Base-by-base conservation (phyloP, 1,284 basidiomycete genomes). In the Ganoderma sp. region DNA sequence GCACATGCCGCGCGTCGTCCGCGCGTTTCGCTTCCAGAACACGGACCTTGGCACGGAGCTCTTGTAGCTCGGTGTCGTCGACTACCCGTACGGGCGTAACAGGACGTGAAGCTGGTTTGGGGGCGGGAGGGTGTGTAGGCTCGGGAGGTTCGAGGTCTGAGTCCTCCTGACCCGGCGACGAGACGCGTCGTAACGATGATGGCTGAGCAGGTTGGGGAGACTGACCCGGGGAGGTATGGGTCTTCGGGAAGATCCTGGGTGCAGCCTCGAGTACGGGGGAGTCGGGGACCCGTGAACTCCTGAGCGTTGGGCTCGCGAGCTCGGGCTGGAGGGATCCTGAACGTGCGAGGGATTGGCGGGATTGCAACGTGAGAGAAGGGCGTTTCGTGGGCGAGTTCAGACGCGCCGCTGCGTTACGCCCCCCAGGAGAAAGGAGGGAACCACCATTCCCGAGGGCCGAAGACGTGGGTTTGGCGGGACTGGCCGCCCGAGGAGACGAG, bases 1-100 rank as follows among this genome's bases (percentile, higher is more conserved):
- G 88, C 37, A 98, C 85, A 69, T 89, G 90, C 22, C 92, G 90
- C 0, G 93, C 85, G 75, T 98, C 97, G 71, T 98, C 96, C 1
- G 89, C 87, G 17, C 95, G 90, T 75, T 95, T 92, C 22, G 88
- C 88, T 81, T 99, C 97, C 28, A 98, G 82, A 4, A 97, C 88
- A 41, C 94, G 88, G 25, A 94, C 84, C 79, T 94, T 95, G 63
- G 92, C 92, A 50, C 91, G 89, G 61, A 96, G 83, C 78, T 97
- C 95, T 79, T 95, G 93, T 2, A 90, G 78, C 74, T 93, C 92
- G 54, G 84, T 79, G 68, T 91, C 89, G 67, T 85, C 83, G 67
- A 76, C 75, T 19, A 72, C 66, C 62, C 65, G 67, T 42, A 73
- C 67, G 28, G 77, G 76, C 7, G 74, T 75, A 28, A 45, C 67